phyloP scores from a whole-genome alignment of 257 asterid genomes.

The Phtheirospermum japonicum region DNA sequence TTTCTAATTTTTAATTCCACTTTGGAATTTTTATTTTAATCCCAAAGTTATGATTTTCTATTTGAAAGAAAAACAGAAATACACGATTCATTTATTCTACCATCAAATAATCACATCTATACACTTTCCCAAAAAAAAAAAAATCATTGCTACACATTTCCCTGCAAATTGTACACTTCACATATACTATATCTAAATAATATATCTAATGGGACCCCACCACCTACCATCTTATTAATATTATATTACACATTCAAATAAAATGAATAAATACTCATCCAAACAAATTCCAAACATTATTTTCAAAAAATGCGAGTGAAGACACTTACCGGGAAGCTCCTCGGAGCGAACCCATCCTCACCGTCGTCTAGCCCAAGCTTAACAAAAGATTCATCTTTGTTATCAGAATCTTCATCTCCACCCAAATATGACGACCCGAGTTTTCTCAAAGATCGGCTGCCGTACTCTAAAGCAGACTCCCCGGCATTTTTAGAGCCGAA shows the following conservation, averaged over 20 bases:
- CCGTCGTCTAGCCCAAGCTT: conserved; percentile 54
- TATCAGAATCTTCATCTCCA: conserved; percentile 76
- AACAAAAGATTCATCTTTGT: conserved; percentile 47
- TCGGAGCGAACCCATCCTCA: conserved; percentile 46
- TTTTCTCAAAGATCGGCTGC: conserved; percentile 76
- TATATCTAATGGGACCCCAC: not conserved
- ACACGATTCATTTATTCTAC: too few relatives aligned
- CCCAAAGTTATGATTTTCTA: not conserved
- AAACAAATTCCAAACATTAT: not conserved
- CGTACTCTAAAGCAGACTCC: conserved; percentile 73
- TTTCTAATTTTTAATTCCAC: not conserved
- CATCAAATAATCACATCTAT: too few relatives aligned
- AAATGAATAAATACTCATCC: too few relatives aligned
- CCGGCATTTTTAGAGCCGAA: conserved; percentile 65
- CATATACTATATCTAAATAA: not conserved
- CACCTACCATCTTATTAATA: too few relatives aligned
- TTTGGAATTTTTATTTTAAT: conserved; percentile 16
- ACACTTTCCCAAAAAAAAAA: too few relatives aligned
- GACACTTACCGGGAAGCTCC: conserved; percentile 69
- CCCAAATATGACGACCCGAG: conserved; percentile 77
- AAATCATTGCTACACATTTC: too few relatives aligned
- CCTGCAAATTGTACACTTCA: too few relatives aligned
- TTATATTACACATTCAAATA: too few relatives aligned
- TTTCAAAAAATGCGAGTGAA: not conserved
- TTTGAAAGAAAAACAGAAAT: too few relatives aligned